Evolutionary conservation across 306 rosid genomes (phyloP).

Genomic region (Glycine tomentella): DNA sequence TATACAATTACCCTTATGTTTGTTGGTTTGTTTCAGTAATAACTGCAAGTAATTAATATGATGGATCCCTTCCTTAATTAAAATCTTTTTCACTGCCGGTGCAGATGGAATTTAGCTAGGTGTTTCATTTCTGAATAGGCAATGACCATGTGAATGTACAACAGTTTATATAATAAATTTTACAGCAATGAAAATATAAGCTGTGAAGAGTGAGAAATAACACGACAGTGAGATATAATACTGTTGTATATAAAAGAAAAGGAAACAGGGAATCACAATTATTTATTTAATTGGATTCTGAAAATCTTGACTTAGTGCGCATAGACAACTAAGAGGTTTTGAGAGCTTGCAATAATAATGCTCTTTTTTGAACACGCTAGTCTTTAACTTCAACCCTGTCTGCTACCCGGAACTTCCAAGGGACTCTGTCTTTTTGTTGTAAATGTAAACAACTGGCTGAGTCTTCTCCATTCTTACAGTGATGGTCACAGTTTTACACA

Average conservation of each 20-base stretch:
- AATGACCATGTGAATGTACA: no score
- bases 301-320: constrained; percentile 16
- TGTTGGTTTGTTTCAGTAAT: no score
- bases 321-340: constrained; percentile 26
- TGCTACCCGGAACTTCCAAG: constrained; percentile 37
- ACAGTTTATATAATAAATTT: no score
- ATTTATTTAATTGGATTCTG: constrained; percentile 1
- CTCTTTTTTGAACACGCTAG: constrained; percentile 5
- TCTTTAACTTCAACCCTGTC: constrained; percentile 23
- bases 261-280: constrained; percentile 5
- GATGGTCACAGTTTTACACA: constrained; percentile 14
- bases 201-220: no score
- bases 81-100: no score
- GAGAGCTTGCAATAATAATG: neutral
- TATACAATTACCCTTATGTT: no score
- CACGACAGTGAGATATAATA: no score
- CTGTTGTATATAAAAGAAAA: neutral
- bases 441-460: neutral
- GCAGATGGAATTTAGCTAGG: no score
- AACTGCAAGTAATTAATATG: no score
- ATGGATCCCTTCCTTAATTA: no score
- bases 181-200: no score
- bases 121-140: no score
- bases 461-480: neutral
- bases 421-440: constrained; percentile 18